phyloP scores from a whole-genome alignment of 495 filamentous ascomycete species.

The Terfezia claveryi region DNA sequence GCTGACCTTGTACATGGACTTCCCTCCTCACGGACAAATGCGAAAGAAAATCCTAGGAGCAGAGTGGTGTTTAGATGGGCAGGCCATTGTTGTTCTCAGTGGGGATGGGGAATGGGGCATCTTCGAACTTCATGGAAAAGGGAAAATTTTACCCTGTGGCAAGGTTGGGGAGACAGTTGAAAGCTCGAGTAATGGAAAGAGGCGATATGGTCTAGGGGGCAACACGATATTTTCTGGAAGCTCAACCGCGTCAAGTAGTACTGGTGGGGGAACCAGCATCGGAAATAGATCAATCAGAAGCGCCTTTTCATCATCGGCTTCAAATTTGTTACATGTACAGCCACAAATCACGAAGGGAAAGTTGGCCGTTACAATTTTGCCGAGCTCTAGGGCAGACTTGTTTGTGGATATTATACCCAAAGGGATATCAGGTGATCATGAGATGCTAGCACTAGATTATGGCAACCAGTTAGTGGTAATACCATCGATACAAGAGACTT shows the following conservation, averaged over 20 bases:
- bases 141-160: background rate
- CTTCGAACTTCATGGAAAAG: slow-evolving; percentile 54
- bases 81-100: slow-evolving; percentile 51
- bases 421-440: background rate
- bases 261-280: background rate
- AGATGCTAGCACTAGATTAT: background rate
- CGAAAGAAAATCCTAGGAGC: slow-evolving; percentile 66
- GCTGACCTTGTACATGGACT: slow-evolving; percentile 12
- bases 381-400: background rate
- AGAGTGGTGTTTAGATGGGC: slow-evolving; percentile 62
- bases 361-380: background rate
- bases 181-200: background rate
- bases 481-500: background rate
- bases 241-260: background rate
- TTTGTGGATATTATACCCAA: background rate
- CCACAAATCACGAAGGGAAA: background rate
- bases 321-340: background rate
- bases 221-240: background rate
- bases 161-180: background rate
- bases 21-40: slow-evolving; percentile 5
- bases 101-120: slow-evolving; percentile 84
- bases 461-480: background rate
- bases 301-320: background rate
- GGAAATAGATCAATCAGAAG: background rate
- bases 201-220: background rate